Evolutionary conservation across 83 land plant species (phyloP), one percentile per base, ranked within the genome.

Genomic region (Thuja plicata): DNA sequence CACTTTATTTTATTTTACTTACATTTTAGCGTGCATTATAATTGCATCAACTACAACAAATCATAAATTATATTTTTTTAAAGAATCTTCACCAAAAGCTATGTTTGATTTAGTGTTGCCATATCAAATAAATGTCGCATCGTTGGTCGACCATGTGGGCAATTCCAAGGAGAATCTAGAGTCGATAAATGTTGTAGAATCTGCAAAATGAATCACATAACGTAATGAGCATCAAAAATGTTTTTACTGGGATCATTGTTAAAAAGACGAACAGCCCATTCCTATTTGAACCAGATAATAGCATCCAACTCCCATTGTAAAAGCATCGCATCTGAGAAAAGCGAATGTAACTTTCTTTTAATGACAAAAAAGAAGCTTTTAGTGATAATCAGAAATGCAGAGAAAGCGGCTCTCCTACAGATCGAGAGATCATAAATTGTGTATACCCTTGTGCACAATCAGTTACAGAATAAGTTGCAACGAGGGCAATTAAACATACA

Each of bases 121-220:
- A 97, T 89, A 89, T 96, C 96, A 27, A 91, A 93, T 90, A 98
- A 89, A 90, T 98, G 99, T 0, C 99, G 94, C 99, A 98, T 98
- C 35, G 99, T 98, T 86, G 99, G 99, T 71, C 99, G 91, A 37
- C 99, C 99, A 91, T 98, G 99, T 21, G 99, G 99, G 89, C 99
- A 98, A 87, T 98, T 98, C 99, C 99, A 98, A 21, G 99, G 99
- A n/a, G 99, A 96, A 84, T 92, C 95, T 45, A 98, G 94, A 13
- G 88, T 92, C 48, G 94, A 95, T 90, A 98, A 91, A 90, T 94
- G 95, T 85, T 87, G 89, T 10, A 98, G 86, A 77, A 97, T 94
- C 99, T 98, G 95, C 50, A 89, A 52, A 45, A 76, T 8, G 12
- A 46, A 62, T 76, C 13, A 76, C 13, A 76, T 27, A 76, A 76